Evolutionary conservation across 768 basidiomycete species (phyloP).

Genomic region (Guyanaporus albipodus): DNA sequence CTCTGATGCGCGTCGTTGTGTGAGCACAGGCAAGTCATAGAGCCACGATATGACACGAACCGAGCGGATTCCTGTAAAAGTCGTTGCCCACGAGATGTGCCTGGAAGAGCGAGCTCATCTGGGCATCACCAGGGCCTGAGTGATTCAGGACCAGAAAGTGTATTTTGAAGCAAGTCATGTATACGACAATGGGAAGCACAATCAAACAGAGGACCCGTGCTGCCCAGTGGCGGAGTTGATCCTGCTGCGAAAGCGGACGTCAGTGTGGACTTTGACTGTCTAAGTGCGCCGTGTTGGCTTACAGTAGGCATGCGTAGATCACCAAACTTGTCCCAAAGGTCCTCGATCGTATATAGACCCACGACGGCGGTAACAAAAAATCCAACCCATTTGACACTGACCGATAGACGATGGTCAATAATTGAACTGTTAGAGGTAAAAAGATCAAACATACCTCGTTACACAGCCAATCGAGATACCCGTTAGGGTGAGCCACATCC

Average conservation of each 20-base stretch:
- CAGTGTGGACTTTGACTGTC: conserved; percentile 6
- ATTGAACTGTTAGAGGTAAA: neutral
- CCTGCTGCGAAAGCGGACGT: conserved; percentile 47
- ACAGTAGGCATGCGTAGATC: conserved; percentile 90
- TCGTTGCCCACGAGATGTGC: conserved; percentile 94
- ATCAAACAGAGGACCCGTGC: conserved; percentile 86
- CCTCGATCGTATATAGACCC: conserved; percentile 94
- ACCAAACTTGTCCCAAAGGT: conserved; percentile 98
- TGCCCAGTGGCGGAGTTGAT: conserved; percentile 87
- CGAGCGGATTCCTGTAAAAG: conserved; percentile 85
- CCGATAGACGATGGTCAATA: neutral
- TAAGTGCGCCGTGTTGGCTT: conserved; percentile 31
- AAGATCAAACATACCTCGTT: conserved; percentile 56
- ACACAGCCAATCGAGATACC: conserved; percentile 95
- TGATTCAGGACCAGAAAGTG: conserved; percentile 95
- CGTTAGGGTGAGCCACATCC: conserved; percentile 90
- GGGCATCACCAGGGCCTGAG: conserved; percentile 93
- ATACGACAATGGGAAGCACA: conserved; percentile 85
- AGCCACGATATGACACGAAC: conserved; percentile 36
- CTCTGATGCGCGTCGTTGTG: conserved; percentile 42
- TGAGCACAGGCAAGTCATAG: neutral
- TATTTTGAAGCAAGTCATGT: conserved; percentile 92
- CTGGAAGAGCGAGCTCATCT: conserved; percentile 99
- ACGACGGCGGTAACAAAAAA: conserved; percentile 93
- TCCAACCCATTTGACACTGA: conserved; percentile 93